phyloP scores from a whole-genome alignment of 345 rosid genomes.

The Hypericum androsaemum region DNA sequence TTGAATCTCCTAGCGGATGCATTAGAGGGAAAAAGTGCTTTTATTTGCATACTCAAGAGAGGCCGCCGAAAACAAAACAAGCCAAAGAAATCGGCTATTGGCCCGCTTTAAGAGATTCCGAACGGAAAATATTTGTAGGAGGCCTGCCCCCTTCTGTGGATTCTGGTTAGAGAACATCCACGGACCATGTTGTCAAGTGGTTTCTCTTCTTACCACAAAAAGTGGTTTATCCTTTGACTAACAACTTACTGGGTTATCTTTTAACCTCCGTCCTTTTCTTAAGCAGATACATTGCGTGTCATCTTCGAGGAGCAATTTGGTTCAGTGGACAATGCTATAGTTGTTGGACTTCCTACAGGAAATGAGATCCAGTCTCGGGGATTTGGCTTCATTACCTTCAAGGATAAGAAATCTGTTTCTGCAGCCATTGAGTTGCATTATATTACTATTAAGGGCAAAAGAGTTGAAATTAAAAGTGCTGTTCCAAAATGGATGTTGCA shows the following conservation, averaged over 20 bases:
- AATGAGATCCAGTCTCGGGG: slow-evolving; percentile 33
- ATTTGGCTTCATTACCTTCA: slow-evolving; percentile 53
- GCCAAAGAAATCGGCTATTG: slow-evolving; percentile 17
- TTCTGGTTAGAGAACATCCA: slow-evolving; percentile 35
- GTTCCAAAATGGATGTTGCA: slow-evolving; percentile 18
- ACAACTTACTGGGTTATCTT: too few relatives aligned
- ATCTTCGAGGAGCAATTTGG: slow-evolving; percentile 42
- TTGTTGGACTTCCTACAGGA: slow-evolving; percentile 22
- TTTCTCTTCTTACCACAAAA: neutral
- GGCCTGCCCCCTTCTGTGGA: slow-evolving; percentile 41
- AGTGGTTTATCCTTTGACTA: neutral
- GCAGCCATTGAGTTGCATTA: slow-evolving; percentile 41
- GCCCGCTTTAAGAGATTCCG: slow-evolving; percentile 10
- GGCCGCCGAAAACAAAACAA: slow-evolving; percentile 23
- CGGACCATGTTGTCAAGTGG: neutral
- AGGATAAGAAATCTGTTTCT: slow-evolving; percentile 32
- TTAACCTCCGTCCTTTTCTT: slow-evolving; percentile 7
- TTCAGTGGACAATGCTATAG: slow-evolving; percentile 36
- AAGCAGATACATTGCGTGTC: slow-evolving; percentile 31
- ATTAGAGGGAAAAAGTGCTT: slow-evolving; percentile 38
- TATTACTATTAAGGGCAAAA: slow-evolving; percentile 37
- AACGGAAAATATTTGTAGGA: slow-evolving; percentile 40
- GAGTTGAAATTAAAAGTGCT: slow-evolving; percentile 47
- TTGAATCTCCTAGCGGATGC: slow-evolving; percentile 36
- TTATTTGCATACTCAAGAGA: slow-evolving; percentile 37